Conservation (phyloP, 2,329 filamentous ascomycete genomes). For the Zalaria obscura region DNA sequence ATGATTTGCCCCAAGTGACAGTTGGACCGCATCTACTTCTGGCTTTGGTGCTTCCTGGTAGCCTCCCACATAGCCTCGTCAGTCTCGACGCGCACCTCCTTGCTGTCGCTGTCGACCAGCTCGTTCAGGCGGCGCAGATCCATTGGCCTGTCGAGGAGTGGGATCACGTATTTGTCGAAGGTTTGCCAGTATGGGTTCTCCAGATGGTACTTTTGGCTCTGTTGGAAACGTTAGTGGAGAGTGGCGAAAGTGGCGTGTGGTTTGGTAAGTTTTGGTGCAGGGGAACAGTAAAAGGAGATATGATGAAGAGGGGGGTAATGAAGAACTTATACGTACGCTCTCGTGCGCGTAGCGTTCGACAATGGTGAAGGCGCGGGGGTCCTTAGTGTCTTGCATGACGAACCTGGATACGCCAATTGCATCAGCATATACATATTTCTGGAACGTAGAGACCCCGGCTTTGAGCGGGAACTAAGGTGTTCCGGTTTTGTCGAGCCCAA, state of each 20-base stretch:
- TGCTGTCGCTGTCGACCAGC: conserved; percentile 37
- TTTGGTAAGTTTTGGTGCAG: background rate
- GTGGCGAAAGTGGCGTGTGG: conserved; percentile 1
- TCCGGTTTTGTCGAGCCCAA: no score
- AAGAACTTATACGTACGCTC: conserved; percentile 28
- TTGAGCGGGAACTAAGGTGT: no score
- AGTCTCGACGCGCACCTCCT: conserved; percentile 20
- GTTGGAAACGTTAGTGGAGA: background rate
- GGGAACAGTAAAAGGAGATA: conserved; percentile 8
- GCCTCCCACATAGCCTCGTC: conserved; percentile 18
- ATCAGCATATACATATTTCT: background rate
- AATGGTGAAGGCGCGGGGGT: conserved; percentile 57
- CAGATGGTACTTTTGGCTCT: conserved; percentile 30
- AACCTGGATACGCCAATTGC: conserved; percentile 39
- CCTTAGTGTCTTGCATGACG: conserved; percentile 61
- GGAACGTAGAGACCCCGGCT: no score
- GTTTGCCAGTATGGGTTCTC: conserved; percentile 62
- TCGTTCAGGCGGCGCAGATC: conserved; percentile 56
- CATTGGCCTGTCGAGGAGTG: conserved; percentile 53
- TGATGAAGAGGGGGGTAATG: conserved; percentile 1
- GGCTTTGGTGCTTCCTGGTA: background rate
- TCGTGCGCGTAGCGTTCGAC: conserved; percentile 61
- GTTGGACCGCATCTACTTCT: no score
- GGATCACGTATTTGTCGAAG: conserved; percentile 60
- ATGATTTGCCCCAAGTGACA: no score